Evolutionary conservation across 805 yeast species (phyloP), one percentile per base, ranked within the genome.

Genomic region (Scheffersomyces stipitis): DNA sequence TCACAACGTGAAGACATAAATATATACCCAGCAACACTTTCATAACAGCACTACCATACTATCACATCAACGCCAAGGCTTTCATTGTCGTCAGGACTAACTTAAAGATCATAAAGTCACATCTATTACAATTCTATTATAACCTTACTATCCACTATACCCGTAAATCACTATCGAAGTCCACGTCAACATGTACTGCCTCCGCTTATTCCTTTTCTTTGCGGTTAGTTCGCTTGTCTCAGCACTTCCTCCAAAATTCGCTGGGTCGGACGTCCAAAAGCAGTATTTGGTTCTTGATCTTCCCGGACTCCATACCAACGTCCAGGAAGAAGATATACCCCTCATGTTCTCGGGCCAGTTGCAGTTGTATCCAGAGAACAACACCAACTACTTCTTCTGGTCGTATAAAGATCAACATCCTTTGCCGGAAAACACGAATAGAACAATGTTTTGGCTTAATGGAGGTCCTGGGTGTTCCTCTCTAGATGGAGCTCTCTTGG

Each of bases 391-490:
- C 51, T 89, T 84, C 53, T 89, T 86, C 56, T 86, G 96, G 96
- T 78, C 76, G 51, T 82, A 81, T 37, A 64, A 40, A n/a, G 73
- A 69, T 42, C 37, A 40, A 8, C 37, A 56, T 24, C 31, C 22
- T 20, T 37, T 49, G 8, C 58, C 58, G 0, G 62, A 55, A 28
- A 58, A 69, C 16, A 48, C 49, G 27, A 64, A 71, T 46, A 72
- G 71, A 44, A 70, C 85, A 15, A 73, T 84, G 6, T 73, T 93
- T 37, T 93, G 99, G 98, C 71, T 93, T 15, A 93, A 93, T 58
- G 99, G 99, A 27, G 99, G 99, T 0, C 99, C 99, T 0, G 99
- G 99, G 0, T 93, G 99, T 59, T 89, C 96, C 2, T 89, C 97
- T 0, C 80, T 91, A 93, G 99, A 93, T 62, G 99, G 99, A 12